Evolutionary conservation across 495 filamentous ascomycete species (phyloP).

Genomic region (Xylaria nigripes): DNA sequence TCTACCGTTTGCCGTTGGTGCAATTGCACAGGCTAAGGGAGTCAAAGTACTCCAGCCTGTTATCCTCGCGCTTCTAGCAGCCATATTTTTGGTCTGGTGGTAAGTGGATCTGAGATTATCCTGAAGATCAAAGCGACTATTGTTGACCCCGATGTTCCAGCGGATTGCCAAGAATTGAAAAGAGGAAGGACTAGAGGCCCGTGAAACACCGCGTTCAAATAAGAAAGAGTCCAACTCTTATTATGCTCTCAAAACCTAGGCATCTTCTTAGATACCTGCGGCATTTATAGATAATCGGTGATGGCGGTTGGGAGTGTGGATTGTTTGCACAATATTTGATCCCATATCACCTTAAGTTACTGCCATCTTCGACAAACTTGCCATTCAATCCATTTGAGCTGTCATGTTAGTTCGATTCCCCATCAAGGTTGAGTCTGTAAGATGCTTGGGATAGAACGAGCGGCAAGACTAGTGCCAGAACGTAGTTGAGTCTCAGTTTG

Average conservation of each 20-base stretch:
- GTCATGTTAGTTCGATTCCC: too few species aligned
- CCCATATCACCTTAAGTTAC: too few species aligned
- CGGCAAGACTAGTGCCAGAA: background rate
- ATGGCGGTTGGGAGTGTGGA: too few species aligned
- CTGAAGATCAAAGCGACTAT: too few species aligned
- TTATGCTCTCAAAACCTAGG: background rate
- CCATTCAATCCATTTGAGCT: too few species aligned
- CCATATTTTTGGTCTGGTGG: slow-evolving; percentile 50
- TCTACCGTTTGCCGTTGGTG: slow-evolving; percentile 77
- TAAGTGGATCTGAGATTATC: background rate
- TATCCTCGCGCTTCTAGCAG: slow-evolving; percentile 56
- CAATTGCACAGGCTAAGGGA: slow-evolving; percentile 72
- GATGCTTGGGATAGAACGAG: background rate
- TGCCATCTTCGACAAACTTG: background rate
- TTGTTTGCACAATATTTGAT: too few species aligned
- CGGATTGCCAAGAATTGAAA: slow-evolving; percentile 3
- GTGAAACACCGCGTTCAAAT: background rate
- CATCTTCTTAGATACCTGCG: background rate
- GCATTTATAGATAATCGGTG: background rate
- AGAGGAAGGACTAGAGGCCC: slow-evolving; percentile 6
- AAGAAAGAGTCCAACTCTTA: background rate
- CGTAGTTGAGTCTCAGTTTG: background rate
- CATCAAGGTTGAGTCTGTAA: too few species aligned
- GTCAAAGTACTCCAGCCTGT: slow-evolving; percentile 74
- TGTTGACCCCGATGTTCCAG: background rate